Base-by-base conservation (phyloP, 305 asterid genomes). In the Andrographis paniculata region DNA sequence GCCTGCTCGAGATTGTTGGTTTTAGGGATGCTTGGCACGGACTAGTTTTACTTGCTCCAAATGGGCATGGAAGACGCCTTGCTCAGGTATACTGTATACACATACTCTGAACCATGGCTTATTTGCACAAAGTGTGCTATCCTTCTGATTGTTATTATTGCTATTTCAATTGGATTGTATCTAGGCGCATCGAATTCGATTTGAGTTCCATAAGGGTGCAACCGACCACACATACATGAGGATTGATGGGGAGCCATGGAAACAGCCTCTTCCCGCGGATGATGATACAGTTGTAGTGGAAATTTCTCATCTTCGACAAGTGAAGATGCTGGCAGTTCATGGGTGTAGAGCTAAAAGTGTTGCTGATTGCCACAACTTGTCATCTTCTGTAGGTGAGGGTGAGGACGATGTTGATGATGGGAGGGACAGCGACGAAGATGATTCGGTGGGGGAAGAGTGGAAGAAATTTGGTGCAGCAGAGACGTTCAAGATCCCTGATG, bases 1-100 rank as follows among this genome's bases (percentile, higher is more conserved):
- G 95, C 42, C 52, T 69, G 23, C 56, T 86, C 13, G 95, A 89
- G 72, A 66, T 86, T 35, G 96, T 86, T 63, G 96, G 95, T 51
- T 86, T 86, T 52, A 73, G 84, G 69, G 78, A 89, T 68, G 96
- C 92, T 48, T 86, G 96, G 96, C 98, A 89, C 65, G 96, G 98
- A 30, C 68, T 89, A 17, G 69, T 75, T 57, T 55, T 86, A 53
- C 66, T 80, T 31, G 76, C 92, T 55, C 94, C 88, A 4, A 79
- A 77, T 11, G 98, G 95, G 36, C 98, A 80, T 20, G 94, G 94
- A 41, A 85, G 77, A 3, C 95, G 96, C 38, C 92, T 86, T 52
- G 95, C 98, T 23, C 94, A 89, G 92, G 95, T 84, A 14, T 33
- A n/a, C n/a, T n/a, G n/a, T n/a, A 37, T n/a, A 9, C 42, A 13